Evolutionary conservation across 805 yeast species (phyloP).

Genomic region (Tetrapisispora taiwanensis): DNA sequence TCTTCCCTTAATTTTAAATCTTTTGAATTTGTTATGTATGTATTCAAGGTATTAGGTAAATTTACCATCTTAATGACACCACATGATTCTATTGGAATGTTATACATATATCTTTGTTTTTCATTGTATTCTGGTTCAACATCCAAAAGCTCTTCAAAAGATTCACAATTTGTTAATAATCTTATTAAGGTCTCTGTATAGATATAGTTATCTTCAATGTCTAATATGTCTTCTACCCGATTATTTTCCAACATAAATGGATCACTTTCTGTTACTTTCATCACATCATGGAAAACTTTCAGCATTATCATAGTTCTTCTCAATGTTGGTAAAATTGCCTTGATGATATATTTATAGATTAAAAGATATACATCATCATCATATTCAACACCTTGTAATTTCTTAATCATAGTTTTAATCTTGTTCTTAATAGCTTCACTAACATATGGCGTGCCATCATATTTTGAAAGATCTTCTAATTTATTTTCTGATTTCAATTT

Average conservation of each 20-base stretch:
- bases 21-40: slow-evolving; percentile 29
- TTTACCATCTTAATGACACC: slow-evolving; percentile 44
- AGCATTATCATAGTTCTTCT: slow-evolving; percentile 27
- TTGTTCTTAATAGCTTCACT: background rate
- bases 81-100: slow-evolving; percentile 37
- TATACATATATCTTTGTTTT: slow-evolving; percentile 1
- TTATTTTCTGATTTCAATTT: background rate
- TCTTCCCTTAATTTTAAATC: slow-evolving; percentile 23
- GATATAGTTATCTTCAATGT: slow-evolving; percentile 2
- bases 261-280: slow-evolving; percentile 20
- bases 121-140: background rate
- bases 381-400: background rate
- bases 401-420: background rate
- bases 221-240: slow-evolving; percentile 11
- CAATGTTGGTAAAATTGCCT: slow-evolving; percentile 18
- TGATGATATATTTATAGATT: slow-evolving; percentile 17
- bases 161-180: slow-evolving; percentile 10
- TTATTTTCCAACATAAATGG: slow-evolving; percentile 17
- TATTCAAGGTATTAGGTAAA: slow-evolving; percentile 38
- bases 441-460: slow-evolving; percentile 6
- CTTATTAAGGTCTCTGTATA: slow-evolving; percentile 11
- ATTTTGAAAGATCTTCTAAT: slow-evolving; percentile 3
- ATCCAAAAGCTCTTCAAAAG: slow-evolving; percentile 7
- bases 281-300: slow-evolving; percentile 22
- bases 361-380: slow-evolving; percentile 6